Base-by-base conservation (phyloP, 495 filamentous ascomycete species). In the Penicillium robsamsonii region DNA sequence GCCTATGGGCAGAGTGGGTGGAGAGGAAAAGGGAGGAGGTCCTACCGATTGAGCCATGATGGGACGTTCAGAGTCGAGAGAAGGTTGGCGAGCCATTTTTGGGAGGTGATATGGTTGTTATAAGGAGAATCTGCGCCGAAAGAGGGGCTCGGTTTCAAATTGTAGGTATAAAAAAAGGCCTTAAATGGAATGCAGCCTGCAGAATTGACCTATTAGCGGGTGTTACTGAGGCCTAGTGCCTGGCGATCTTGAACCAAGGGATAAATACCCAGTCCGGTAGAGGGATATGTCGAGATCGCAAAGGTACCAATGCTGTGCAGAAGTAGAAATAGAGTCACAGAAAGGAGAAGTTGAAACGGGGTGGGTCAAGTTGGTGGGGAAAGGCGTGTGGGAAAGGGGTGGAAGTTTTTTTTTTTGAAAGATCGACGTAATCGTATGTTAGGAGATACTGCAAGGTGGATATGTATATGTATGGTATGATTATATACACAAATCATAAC, bases 21-120 rank as follows among this genome's bases (percentile, higher is more conserved):
- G 49, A 59, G 41, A 44, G 54, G 53, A 55, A 43, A 57, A 20
- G 54, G 50, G 53, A 41, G 61, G 47, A 43, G 42, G 15, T 81
- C 86, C 66, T 83, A 90, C 87, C 50, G 84, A 88, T 9, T 84
- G 81, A 15, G 85, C 79, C 86, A 91, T 90, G 65, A 91, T 91
- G 40, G 88, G 87, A 56, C 87, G 80, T 50, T 86, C 81, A 10
- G 87, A 90, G 42, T 91, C 88, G 3, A 90, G 72, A 10, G 87
- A 90, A 52, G 76, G 70, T 55, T 84, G 84, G 76, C 88, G 87
- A 61, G 75, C 79, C 71, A 79, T 78, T 44, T 51, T 18, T 15
- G 15, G 22, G 35, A 27, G 37, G 25, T 29, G 6, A 8, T 51
- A 35, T 33, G 53, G 44, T 15, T 35, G 11, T 18, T 37, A 47